Conservation (phyloP, 179 eudicot species). For the Beta corolliflora region DNA sequence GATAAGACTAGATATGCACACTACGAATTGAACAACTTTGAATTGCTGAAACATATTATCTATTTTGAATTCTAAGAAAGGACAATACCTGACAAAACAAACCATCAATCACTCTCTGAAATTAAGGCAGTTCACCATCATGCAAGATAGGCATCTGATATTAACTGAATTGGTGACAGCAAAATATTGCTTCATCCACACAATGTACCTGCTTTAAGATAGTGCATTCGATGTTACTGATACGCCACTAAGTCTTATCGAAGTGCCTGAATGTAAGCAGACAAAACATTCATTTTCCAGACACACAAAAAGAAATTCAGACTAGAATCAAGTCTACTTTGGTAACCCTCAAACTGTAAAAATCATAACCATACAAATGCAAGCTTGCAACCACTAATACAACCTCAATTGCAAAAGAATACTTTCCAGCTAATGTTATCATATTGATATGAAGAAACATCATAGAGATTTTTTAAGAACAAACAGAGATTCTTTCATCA, state of each 20-base stretch:
- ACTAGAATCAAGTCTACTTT: not conserved
- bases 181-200: conserved; percentile 24
- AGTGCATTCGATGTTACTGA: conserved; percentile 34
- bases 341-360: not conserved
- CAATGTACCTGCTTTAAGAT: conserved; percentile 25
- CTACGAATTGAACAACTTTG: conserved; percentile 23
- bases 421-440: not conserved
- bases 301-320: not conserved
- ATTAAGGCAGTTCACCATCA: conserved; percentile 12
- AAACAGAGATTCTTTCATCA: not conserved
- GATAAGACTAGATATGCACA: conserved; percentile 28
- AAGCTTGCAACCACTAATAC: not conserved
- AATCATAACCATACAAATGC: conserved; percentile 5
- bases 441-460: not conserved
- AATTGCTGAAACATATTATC: conserved; percentile 19
- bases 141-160: conserved; percentile 35
- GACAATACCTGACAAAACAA: conserved; percentile 26
- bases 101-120: conserved; percentile 28
- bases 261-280: conserved; percentile 24
- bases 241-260: conserved; percentile 29
- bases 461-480: not conserved
- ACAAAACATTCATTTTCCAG: conserved; percentile 28
- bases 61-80: conserved; percentile 5
- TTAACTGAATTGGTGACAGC: conserved; percentile 25
- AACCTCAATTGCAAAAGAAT: not conserved